These are phyloP conservation scores for Naganishia cerealis DNA, from an alignment of 1,284 basidiomycete species.

Conservation along the genomic window DNA sequence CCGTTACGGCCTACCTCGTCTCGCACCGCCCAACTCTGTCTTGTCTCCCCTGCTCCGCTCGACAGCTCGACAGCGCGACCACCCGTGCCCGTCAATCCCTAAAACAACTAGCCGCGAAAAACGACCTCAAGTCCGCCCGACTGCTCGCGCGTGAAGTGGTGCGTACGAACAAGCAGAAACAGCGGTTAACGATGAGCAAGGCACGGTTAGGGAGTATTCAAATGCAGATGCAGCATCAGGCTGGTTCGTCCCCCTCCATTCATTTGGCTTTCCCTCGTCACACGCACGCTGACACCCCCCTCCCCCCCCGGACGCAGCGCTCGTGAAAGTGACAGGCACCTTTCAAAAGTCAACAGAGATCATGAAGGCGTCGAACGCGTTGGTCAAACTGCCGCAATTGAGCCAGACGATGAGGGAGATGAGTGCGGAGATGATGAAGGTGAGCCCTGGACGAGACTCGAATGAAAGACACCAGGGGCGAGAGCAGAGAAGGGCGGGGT, in stretches of 20 bases:
- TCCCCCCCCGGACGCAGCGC: conserved; percentile 63
- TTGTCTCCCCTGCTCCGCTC: background rate
- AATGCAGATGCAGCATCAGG: conserved; percentile 86
- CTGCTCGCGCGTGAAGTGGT: conserved; percentile 94
- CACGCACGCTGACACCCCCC: no score
- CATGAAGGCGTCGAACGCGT: conserved; percentile 92
- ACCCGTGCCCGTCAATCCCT: conserved; percentile 77
- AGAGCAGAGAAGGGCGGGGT: no score
- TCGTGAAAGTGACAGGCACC: conserved; percentile 94
- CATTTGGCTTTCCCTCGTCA: background rate
- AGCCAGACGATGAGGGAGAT: conserved; percentile 84
- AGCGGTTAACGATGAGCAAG: conserved; percentile 86
- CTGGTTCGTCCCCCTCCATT: conserved; percentile 63
- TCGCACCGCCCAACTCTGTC: no score
- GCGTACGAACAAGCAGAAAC: conserved; percentile 88
- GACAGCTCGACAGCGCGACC: conserved; percentile 77
- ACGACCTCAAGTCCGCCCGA: conserved; percentile 87
- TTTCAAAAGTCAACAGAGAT: conserved; percentile 98
- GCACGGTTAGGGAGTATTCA: conserved; percentile 88
- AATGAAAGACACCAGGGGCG: no score
- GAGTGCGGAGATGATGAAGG: conserved; percentile 53
- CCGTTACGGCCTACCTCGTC: no score
- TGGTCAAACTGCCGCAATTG: conserved; percentile 89
- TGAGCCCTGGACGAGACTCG: no score
- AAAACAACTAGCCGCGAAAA: conserved; percentile 86